phyloP scores from a whole-genome alignment of 2,329 filamentous ascomycete genomes.

The Stagonosporopsis chrysanthemi region DNA sequence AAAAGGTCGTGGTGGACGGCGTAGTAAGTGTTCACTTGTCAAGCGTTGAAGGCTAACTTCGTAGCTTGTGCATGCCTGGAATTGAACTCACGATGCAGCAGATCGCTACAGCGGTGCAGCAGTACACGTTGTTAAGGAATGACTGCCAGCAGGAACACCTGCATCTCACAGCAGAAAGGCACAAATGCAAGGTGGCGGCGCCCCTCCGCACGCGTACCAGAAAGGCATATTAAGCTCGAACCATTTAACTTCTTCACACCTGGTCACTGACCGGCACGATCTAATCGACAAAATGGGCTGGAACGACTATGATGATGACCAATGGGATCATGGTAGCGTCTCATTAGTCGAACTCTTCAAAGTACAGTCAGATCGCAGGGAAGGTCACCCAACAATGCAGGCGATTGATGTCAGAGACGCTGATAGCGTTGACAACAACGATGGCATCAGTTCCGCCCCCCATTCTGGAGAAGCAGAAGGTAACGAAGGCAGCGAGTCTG shows the following conservation, averaged over 20 bases:
- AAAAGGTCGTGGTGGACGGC: constrained; percentile 25
- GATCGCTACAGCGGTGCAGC: constrained; percentile 29
- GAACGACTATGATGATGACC: constrained; percentile 21
- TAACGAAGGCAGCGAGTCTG: too few relatives aligned
- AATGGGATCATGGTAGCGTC: constrained; percentile 23
- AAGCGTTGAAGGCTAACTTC: not conserved
- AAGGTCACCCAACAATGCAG: constrained; percentile 33
- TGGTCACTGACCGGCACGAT: not conserved
- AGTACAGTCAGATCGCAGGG: constrained; percentile 31
- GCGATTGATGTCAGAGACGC: constrained; percentile 26
- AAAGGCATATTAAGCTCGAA: constrained; percentile 7
- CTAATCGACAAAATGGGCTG: constrained; percentile 41
- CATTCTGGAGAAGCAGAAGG: not conserved
- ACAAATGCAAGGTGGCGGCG: constrained; percentile 37
- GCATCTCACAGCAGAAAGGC: constrained; percentile 10
- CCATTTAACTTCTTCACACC: constrained; percentile 24
- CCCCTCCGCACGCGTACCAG: constrained; percentile 10
- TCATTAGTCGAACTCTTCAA: constrained; percentile 32
- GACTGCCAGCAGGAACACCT: constrained; percentile 27
- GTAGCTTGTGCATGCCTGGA: not conserved
- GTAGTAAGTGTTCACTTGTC: constrained; percentile 29
- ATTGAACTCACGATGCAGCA: constrained; percentile 11
- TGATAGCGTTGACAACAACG: constrained; percentile 5
- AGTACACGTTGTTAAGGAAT: constrained; percentile 21
- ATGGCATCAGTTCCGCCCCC: not conserved